Conservation (phyloP, 257 asterid genomes). For the Plectranthus barbatus region DNA sequence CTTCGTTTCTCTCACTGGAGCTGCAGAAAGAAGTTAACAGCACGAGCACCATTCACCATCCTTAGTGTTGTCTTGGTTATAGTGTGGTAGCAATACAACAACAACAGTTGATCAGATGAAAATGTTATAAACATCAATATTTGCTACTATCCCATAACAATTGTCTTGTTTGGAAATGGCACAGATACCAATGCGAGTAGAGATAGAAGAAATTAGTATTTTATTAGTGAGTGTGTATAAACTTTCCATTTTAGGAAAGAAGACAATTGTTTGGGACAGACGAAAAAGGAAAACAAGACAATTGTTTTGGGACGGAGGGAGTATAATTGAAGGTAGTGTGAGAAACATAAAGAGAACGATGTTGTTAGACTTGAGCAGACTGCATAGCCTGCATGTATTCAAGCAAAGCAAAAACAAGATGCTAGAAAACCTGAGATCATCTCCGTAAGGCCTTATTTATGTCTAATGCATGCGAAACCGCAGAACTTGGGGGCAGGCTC, state of each 20-base stretch:
- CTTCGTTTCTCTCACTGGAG: not conserved
- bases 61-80: not conserved
- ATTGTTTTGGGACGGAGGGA: too few species aligned
- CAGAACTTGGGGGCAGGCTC: too few species aligned
- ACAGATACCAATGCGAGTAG: too few species aligned
- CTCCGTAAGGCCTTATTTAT: not conserved
- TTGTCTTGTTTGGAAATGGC: too few species aligned
- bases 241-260: too few species aligned
- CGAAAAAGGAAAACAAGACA: too few species aligned
- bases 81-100: not conserved
- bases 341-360: constrained; percentile 1
- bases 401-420: not conserved
- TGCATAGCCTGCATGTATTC: not conserved
- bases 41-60: not conserved
- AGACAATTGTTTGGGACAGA: too few species aligned
- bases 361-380: not conserved
- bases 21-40: constrained; percentile 12
- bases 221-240: too few species aligned
- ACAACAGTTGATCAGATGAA: not conserved
- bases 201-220: too few species aligned
- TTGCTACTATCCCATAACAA: too few species aligned
- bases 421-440: constrained; percentile 1
- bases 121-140: constrained; percentile 3
- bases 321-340: not conserved
- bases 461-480: not conserved